These are phyloP conservation scores for Nephelium lappaceum DNA, from an alignment of 345 rosid species.

Conservation along the genomic window DNA sequence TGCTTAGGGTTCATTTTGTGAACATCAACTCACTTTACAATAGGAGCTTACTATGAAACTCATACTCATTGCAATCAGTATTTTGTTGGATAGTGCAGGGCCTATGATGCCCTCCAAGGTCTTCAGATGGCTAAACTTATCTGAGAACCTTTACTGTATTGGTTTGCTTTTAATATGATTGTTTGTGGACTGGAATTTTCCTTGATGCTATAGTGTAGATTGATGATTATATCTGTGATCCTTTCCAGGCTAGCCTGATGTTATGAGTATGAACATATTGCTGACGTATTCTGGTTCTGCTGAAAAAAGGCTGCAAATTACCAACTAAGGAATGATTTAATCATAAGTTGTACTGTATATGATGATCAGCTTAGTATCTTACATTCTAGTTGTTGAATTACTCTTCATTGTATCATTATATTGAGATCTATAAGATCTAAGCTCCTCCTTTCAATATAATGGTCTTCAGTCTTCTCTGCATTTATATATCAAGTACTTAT, in stretches of 20 bases:
- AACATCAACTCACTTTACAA: not conserved
- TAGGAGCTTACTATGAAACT: not conserved
- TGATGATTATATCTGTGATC: not conserved
- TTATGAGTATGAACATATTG: not conserved
- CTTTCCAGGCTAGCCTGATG: not conserved
- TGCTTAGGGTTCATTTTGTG: not conserved
- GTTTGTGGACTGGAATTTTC: not conserved
- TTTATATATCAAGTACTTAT: not conserved
- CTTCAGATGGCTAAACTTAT: constrained; percentile 9
- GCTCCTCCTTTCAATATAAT: too few species aligned
- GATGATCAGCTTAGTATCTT: not conserved
- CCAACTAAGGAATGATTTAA: not conserved
- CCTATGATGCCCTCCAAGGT: not conserved
- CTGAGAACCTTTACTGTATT: not conserved
- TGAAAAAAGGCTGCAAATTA: not conserved
- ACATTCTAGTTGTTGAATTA: not conserved
- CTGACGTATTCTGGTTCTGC: not conserved
- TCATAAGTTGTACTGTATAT: not conserved
- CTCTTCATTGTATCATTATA: not conserved
- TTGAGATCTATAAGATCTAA: not conserved
- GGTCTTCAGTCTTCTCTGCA: not conserved
- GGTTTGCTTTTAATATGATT: not conserved
- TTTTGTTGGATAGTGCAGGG: not conserved
- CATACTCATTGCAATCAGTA: not conserved
- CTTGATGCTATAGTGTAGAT: not conserved